Percentiles rank a stretch among this genome's conserved stretches.
These are phyloP conservation scores for Hyaloperonospora arabidopsidis DNA, from an alignment of 352 stramenopile species.

Conservation along the genomic window DNA sequence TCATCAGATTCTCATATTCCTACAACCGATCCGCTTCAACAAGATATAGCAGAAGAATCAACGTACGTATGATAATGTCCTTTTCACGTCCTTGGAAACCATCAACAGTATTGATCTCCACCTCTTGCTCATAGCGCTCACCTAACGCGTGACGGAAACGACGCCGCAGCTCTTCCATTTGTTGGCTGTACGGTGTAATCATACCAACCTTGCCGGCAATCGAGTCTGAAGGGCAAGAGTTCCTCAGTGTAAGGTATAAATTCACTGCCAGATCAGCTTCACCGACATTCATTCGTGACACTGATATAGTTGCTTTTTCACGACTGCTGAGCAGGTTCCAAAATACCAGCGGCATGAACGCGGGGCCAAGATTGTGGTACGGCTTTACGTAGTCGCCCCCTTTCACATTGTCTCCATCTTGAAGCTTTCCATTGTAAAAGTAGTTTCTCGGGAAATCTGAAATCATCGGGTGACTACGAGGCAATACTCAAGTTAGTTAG, in stretches of 20 bases:
- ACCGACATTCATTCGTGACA: constrained; percentile 74
- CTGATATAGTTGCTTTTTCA: constrained; percentile 57
- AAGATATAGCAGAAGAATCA: not conserved
- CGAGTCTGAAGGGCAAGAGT: constrained; percentile 66
- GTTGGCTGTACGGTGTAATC: constrained; percentile 86
- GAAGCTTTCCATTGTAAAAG: constrained; percentile 79
- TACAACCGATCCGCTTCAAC: not conserved
- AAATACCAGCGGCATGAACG: constrained; percentile 78
- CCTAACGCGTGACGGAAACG: constrained; percentile 51
- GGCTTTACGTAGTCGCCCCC: constrained; percentile 51
- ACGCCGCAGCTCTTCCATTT: constrained; percentile 79
- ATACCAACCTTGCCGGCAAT: constrained; percentile 80
- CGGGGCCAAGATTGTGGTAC: constrained; percentile 67
- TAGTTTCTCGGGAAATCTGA: constrained; percentile 79
- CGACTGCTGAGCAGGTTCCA: constrained; percentile 79
- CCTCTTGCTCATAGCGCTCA: constrained; percentile 66
- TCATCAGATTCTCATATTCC: constrained; percentile 7
- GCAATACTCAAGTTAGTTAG: constrained; percentile 11
- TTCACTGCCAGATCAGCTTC: constrained; percentile 83
- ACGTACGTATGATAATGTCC: constrained; percentile 87
- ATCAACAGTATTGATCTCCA: constrained; percentile 90
- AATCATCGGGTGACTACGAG: constrained; percentile 65
- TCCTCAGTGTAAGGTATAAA: constrained; percentile 80
- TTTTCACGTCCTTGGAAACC: constrained; percentile 89
- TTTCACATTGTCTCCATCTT: constrained; percentile 79